Conservation (phyloP, 345 rosid genomes). For the Euphorbia peplus region DNA sequence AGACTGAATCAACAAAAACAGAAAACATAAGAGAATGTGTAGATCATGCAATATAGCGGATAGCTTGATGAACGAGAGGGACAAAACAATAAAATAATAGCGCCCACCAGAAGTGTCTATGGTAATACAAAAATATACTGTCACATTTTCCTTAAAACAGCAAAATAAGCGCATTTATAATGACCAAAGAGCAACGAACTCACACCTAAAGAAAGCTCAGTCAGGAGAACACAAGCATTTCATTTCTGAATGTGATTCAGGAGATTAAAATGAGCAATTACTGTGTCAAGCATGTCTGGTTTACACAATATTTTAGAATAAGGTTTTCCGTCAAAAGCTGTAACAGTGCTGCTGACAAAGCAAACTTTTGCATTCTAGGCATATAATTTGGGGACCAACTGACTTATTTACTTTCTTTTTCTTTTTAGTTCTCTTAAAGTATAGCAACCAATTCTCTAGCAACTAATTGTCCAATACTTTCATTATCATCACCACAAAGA, state of each 20-base stretch:
- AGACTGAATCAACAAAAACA: constrained; percentile 29
- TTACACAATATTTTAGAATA: neutral
- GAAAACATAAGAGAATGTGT: neutral
- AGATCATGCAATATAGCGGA: neutral
- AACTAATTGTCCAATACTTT: neutral
- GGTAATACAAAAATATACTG: no score
- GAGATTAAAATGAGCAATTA: neutral
- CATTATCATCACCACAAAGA: neutral
- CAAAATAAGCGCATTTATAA: neutral
- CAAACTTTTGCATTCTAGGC: neutral
- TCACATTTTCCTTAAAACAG: no score
- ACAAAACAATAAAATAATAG: no score
- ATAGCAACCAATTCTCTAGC: neutral
- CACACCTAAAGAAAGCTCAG: neutral
- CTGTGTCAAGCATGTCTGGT: neutral
- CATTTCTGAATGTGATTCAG: constrained; percentile 6
- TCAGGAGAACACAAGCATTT: neutral
- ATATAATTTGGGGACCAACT: no score
- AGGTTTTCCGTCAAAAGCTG: neutral
- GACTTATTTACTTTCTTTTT: neutral
- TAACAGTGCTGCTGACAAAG: neutral
- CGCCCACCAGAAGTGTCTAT: no score
- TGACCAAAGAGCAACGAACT: neutral
- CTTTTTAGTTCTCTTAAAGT: neutral
- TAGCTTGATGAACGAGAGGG: neutral